Evolutionary conservation across 2,329 filamentous ascomycete species (phyloP), one percentile per base, ranked within the genome.

Genomic region (Beauveria scarabaeidicola): DNA sequence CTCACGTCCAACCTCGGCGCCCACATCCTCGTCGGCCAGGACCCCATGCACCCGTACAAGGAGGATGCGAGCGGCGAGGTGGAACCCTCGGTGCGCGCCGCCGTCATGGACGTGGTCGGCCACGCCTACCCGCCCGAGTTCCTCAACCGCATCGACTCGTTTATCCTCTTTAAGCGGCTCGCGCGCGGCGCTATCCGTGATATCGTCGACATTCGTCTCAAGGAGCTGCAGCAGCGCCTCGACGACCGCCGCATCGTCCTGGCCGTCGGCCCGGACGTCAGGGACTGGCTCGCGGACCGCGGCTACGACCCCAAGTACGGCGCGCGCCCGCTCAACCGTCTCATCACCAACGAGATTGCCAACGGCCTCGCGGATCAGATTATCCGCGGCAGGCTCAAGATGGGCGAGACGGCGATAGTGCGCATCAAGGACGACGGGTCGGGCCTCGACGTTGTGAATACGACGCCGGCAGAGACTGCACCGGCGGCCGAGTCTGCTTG

Each of bases 1-100:
- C 81, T 99, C 59, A 97, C 94, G 0, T 96, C 91, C 41, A 99
- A 99, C 71, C 82, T 99, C 2, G 94, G 94, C 43, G 92, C 94
- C 15, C 85, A 96, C 60, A 93, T 96, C 53, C 86, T 99, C 11
- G 89, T 97, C 19, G 89, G 87, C 40, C 84, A 85, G 51, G 82
- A 93, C 67, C 80, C 82, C 2, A 69, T 83, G 8, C 81, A 88
- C 66, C 81, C 83, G 0, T 84, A 87, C 74, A 82, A 81, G 59
- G 82, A 87, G 63, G 81, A 80, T 3, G 69, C 78, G 1, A 80
- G 84, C 52, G 86, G 88, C 44, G 85, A 89, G 36, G 86, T 97
- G 60, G 85, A 88, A 17, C 81, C 85, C 0, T 83, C 84, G 0
- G 83, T 92, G 51, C 90, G 90, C 68, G 79, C 83, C 61, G 86